phyloP scores from a whole-genome alignment of 345 rosid genomes.

The Citropsis articulata region DNA sequence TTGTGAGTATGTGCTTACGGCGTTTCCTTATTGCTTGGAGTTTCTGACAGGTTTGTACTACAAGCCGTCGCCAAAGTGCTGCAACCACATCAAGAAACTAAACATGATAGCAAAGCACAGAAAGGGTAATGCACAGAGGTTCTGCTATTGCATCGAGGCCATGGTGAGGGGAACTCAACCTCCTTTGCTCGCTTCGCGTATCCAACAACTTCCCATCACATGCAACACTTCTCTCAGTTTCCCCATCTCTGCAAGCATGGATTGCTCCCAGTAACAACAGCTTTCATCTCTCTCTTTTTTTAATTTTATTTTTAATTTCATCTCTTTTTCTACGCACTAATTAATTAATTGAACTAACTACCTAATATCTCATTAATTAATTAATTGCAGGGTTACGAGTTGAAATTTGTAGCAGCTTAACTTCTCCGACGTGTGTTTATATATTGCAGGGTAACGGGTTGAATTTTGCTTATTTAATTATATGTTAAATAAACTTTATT shows the following conservation, averaged over 20 bases:
- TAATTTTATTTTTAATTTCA: neutral
- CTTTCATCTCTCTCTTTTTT: neutral
- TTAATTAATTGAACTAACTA: neutral
- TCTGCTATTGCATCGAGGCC: slow-evolving; percentile 44
- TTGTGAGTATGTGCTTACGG: slow-evolving; percentile 34
- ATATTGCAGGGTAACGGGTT: too few species aligned
- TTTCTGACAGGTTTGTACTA: slow-evolving; percentile 35
- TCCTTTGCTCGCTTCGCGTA: slow-evolving; percentile 31
- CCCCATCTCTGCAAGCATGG: slow-evolving; percentile 50
- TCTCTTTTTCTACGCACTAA: neutral
- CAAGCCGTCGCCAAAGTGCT: slow-evolving; percentile 31
- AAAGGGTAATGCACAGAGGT: slow-evolving; percentile 24
- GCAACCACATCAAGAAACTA: slow-evolving; percentile 35
- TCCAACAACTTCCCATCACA: slow-evolving; percentile 31
- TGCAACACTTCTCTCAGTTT: slow-evolving; percentile 47
- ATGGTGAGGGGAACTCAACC: slow-evolving; percentile 33
- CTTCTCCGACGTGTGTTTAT: neutral
- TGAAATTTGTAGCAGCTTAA: neutral
- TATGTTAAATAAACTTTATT: neutral
- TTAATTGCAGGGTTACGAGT: neutral
- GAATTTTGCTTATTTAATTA: neutral
- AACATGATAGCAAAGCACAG: slow-evolving; percentile 33
- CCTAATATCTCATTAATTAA: too few species aligned
- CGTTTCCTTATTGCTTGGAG: slow-evolving; percentile 40
- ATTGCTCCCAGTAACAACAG: slow-evolving; percentile 14